Percentiles rank a stretch among this genome's conserved stretches.
Evolutionary conservation across 495 filamentous ascomycete species (phyloP).

Genomic region (Neurospora terricola): DNA sequence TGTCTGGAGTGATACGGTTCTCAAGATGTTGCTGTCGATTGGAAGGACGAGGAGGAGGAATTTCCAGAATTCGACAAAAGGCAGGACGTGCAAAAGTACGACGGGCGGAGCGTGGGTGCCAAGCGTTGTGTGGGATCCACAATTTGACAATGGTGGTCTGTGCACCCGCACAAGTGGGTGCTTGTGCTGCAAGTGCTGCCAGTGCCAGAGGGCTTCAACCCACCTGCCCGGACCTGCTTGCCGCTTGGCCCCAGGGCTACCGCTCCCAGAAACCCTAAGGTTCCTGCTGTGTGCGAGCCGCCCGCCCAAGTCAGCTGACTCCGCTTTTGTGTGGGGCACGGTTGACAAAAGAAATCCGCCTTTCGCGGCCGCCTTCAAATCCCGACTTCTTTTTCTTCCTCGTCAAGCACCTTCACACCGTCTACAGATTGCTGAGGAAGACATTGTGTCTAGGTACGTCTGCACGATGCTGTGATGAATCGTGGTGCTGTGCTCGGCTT

Average conservation of each 20-base stretch:
- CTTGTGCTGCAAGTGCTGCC: not conserved
- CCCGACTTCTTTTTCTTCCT: slow-evolving; percentile 14
- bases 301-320: slow-evolving; percentile 19
- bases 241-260: slow-evolving; percentile 16
- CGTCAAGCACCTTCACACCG: slow-evolving; percentile 30
- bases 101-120: slow-evolving; percentile 5
- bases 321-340: slow-evolving; percentile 18
- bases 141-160: not conserved
- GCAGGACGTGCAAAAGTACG: not conserved
- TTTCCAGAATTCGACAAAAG: slow-evolving; percentile 19
- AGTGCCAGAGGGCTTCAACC: not conserved
- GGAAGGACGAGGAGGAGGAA: slow-evolving; percentile 8
- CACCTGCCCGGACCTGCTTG: too few relatives aligned
- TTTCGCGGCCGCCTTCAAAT: slow-evolving; percentile 10
- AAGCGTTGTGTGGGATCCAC: slow-evolving; percentile 1
- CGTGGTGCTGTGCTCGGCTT: slow-evolving; percentile 8
- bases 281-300: not conserved
- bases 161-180: not conserved
- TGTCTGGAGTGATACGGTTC: slow-evolving; percentile 36
- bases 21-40: slow-evolving; percentile 22
- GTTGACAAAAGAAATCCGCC: slow-evolving; percentile 19
- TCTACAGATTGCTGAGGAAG: slow-evolving; percentile 47
- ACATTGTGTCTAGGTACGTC: slow-evolving; percentile 48
- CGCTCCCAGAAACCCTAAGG: slow-evolving; percentile 17
- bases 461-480: slow-evolving; percentile 23